Base-by-base conservation (phyloP, 257 asterid species). In the Capsicum chinense region DNA sequence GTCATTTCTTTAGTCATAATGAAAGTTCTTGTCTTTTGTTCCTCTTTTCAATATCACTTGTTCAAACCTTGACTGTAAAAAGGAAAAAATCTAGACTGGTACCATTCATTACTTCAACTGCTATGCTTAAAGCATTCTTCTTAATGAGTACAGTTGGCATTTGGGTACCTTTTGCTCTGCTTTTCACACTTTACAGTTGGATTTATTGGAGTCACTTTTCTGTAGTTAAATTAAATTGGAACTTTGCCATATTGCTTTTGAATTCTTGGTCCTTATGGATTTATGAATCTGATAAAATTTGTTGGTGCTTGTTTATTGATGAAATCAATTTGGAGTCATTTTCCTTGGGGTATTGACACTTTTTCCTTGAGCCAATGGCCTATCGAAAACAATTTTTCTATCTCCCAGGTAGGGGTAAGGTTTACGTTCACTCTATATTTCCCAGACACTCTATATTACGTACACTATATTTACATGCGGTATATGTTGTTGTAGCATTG, bases 111-210 rank as follows among this genome's bases (percentile, higher is more conserved):
- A 9, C 35, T 68, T 50, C 71, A 66, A 50, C 66, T 50, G 66
- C 60, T 39, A 17, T 70, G 7, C n/a, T 64, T 52, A 15, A 82
- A 66, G 84, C 79, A 63, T 52, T 67, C 79, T 83, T 37, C 56
- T 68, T 83, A 26, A 69, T 56, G 19, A 67, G 66, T 56, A 67
- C 44, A 82, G 84, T 52, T 82, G 56, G 80, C 48, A 58, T 26
- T 26, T 6, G 11, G 33, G 6, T 58, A 56, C 80, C 69, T 54
- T 56, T 83, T 67, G 3, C 6, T 67, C 42, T 39, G 63, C 70
- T 56, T 82, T 83, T 26, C 66, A 16, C 9, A 68, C 85, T 83
- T 83, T 83, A 83, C 85, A 56, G 85, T 68, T 69, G 70, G 85
- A 26, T 68, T 82, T 71, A 69, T 10, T 68, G 26, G 26, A 33